Evolutionary conservation across 2,329 filamentous ascomycete species (phyloP).

Genomic region (Arthrobotrys pseudoclavata): DNA sequence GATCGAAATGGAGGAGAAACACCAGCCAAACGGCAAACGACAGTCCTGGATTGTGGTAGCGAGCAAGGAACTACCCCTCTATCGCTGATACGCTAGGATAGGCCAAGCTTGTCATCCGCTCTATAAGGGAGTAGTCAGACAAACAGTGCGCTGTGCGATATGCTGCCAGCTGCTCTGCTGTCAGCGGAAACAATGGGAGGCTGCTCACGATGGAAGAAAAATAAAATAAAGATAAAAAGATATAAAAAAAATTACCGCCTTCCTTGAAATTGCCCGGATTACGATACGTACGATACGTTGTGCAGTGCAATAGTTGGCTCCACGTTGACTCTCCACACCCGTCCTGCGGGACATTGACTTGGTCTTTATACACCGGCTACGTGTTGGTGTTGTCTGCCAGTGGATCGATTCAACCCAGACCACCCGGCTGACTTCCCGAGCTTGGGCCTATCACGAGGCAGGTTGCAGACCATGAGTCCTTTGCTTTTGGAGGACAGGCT

Average conservation of each 20-base stretch:
- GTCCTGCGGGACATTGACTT: background rate
- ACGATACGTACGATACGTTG: too few relatives aligned
- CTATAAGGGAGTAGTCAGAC: constrained; percentile 23
- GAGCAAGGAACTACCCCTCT: constrained; percentile 15
- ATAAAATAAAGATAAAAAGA: background rate
- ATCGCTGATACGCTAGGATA: constrained; percentile 25
- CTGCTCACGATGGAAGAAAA: too few relatives aligned
- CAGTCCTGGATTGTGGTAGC: constrained; percentile 29
- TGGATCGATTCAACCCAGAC: constrained; percentile 18
- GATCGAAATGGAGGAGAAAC: constrained; percentile 33
- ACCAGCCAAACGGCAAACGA: constrained; percentile 20
- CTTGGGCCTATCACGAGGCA: constrained; percentile 21
- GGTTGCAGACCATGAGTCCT: constrained; percentile 3
- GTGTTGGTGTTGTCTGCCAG: constrained; percentile 24
- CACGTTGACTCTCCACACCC: background rate
- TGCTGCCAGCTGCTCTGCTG: too few relatives aligned
- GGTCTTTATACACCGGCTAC: constrained; percentile 20
- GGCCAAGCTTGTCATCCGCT: constrained; percentile 10
- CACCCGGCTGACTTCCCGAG: constrained; percentile 9
- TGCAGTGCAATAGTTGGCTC: background rate
- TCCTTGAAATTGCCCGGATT: too few relatives aligned
- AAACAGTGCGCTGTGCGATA: too few relatives aligned
- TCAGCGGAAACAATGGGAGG: too few relatives aligned
- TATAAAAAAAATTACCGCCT: too few relatives aligned
- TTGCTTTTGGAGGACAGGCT: background rate